Evolutionary conservation across 2,329 filamentous ascomycete genomes (phyloP).

Genomic region (Alternaria angustiovoidea): DNA sequence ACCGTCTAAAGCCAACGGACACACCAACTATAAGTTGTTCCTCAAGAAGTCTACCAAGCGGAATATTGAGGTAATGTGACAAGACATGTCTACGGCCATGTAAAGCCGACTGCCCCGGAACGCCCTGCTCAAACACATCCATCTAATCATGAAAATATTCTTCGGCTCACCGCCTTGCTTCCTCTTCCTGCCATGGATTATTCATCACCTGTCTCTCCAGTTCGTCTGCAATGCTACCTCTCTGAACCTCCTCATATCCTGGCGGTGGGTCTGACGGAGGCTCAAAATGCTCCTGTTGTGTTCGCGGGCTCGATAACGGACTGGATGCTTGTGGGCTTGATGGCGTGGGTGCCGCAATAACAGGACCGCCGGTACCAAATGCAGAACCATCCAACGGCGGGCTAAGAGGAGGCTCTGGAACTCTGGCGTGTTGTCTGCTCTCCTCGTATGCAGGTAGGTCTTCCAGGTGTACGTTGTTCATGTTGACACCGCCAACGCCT

Average conservation of each 20-base stretch:
- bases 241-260: slow-evolving; percentile 89
- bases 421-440: slow-evolving; percentile 51
- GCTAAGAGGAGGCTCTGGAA: slow-evolving; percentile 43
- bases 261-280: slow-evolving; percentile 81
- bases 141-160: slow-evolving; percentile 11
- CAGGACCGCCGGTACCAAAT: slow-evolving; percentile 22
- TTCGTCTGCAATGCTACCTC: slow-evolving; percentile 77
- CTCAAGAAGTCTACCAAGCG: not conserved
- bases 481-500: slow-evolving; percentile 60
- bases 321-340: slow-evolving; percentile 39
- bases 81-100: slow-evolving; percentile 1
- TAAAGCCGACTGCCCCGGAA: slow-evolving; percentile 24
- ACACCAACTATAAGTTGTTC: not conserved
- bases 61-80: not conserved
- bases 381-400: slow-evolving; percentile 22
- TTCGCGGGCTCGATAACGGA: slow-evolving; percentile 39
- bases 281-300: slow-evolving; percentile 49
- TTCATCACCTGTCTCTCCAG: slow-evolving; percentile 63
- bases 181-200: slow-evolving; percentile 24
- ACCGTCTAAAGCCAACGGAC: not conserved
- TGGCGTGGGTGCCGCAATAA: slow-evolving; percentile 25
- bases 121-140: slow-evolving; percentile 36
- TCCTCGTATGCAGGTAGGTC: slow-evolving; percentile 88
- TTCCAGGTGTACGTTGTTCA: slow-evolving; percentile 77
- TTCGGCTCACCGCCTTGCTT: slow-evolving; percentile 22